Evolutionary conservation across 116 monocot genomes (phyloP), one percentile per base, ranked within the genome.

Genomic region (Papilionanthe hybrid): DNA sequence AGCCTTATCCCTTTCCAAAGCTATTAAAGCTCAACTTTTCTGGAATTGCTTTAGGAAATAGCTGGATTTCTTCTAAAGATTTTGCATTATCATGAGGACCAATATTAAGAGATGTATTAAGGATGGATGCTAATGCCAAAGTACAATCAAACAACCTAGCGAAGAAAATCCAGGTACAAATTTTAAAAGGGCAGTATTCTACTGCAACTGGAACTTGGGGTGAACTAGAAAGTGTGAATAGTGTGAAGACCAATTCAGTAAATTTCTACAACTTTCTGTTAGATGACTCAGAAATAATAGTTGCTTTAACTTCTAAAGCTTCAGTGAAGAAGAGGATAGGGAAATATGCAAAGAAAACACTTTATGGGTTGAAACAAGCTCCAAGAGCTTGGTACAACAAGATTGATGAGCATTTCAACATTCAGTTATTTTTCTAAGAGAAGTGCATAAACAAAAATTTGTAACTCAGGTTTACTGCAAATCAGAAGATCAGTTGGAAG

Each of bases 61-160:
- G 89, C 77, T 97, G 94, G 94, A 97, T 97, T 50, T 97, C 97
- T 2, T 88, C 97, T 6, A 88, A 91, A 75, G 94, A 94, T 84
- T 97, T 89, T 75, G 92, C 92, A 94, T 77, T 91, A 18, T 88
- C 97, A 1, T 97, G 97, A 92, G 92, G 86, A 5, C 94, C 94
- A 82, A 66, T 97, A 73, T 92, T 97, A 4, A 81, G 55, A 32
- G 94, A 94, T 53, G 84, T 97, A 27, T 94, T 92, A 0, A 77
- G 97, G 25, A 72, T 97, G 1, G 97, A 94, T 72, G 75, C 50
- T 11, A 80, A 71, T 42, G 97, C 85, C 45, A 81, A 86, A 7
- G 80, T 77, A 19, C 75, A 79, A 75, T 84, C 89, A 43, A 92
- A 92, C 11, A 49, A 13, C 11, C 49, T 49, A 2, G 49, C 49